Conservation (phyloP, 202 grass and related monocot genomes). For the Panicum hallii region DNA sequence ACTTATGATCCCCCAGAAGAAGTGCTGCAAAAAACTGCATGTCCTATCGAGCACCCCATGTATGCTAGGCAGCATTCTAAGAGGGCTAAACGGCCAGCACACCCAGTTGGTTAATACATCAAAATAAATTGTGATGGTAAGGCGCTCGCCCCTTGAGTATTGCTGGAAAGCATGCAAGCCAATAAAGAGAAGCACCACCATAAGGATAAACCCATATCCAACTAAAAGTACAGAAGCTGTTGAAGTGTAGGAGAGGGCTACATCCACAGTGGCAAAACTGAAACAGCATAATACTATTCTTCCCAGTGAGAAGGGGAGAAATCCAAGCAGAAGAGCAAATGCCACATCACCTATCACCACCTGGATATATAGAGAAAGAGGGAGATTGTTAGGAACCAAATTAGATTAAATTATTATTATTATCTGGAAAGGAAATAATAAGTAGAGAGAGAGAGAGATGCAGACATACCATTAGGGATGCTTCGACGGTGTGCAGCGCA, state of each 20-base stretch:
- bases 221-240: slow-evolving; percentile 18
- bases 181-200: slow-evolving; percentile 2
- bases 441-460: not conserved
- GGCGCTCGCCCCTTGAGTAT: slow-evolving; percentile 34
- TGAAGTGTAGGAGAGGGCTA: slow-evolving; percentile 36
- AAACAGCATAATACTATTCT: slow-evolving; percentile 48
- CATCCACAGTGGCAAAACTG: slow-evolving; percentile 36
- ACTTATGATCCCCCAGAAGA: slow-evolving; percentile 33
- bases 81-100: slow-evolving; percentile 23
- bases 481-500: slow-evolving; percentile 56
- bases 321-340: slow-evolving; percentile 45
- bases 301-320: slow-evolving; percentile 61
- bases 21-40: slow-evolving; percentile 24
- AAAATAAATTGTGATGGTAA: slow-evolving; percentile 24
- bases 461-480: slow-evolving; percentile 43
- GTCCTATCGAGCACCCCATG: slow-evolving; percentile 25
- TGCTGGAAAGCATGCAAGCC: slow-evolving; percentile 26
- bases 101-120: not conserved
- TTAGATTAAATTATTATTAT: too few relatives aligned
- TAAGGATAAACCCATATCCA: slow-evolving; percentile 40
- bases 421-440: not conserved
- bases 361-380: slow-evolving; percentile 13
- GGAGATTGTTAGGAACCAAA: not conserved
- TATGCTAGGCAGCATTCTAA: slow-evolving; percentile 28
- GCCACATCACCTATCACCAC: slow-evolving; percentile 45